Evolutionary conservation across 2,329 filamentous ascomycete species (phyloP).

Genomic region (Eutypa lata): DNA sequence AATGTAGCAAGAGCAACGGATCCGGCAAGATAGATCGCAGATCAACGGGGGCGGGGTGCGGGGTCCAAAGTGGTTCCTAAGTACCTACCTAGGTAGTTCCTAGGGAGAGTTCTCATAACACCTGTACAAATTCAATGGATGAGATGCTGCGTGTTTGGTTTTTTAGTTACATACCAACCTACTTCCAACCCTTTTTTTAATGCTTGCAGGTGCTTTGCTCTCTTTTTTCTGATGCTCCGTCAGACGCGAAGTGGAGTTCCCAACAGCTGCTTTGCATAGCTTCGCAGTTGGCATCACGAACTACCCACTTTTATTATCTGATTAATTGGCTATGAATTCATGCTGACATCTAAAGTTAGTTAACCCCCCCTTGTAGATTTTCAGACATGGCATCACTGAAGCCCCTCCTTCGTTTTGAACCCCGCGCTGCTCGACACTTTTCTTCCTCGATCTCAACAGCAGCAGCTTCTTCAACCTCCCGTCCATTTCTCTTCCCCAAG

Average conservation of each 20-base stretch:
- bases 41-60: not conserved
- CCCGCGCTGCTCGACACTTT: slow-evolving; percentile 17
- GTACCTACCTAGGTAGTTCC: not conserved
- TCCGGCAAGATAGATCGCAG: not conserved
- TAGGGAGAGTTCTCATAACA: not conserved
- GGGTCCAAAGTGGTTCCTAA: not conserved
- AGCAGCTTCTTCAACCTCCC: slow-evolving; percentile 34
- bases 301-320: not conserved
- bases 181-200: no score
- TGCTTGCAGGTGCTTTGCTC: no score
- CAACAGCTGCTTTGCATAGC: not conserved
- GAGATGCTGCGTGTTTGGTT: no score
- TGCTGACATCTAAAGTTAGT: not conserved
- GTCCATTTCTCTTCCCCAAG: slow-evolving; percentile 29
- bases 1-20: no score
- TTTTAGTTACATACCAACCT: no score
- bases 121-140: no score
- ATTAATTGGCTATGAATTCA: not conserved
- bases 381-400: slow-evolving; percentile 3
- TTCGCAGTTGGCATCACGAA: not conserved
- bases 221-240: no score
- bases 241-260: not conserved
- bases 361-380: not conserved
- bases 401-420: slow-evolving; percentile 18
- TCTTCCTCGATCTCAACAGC: slow-evolving; percentile 20